Percentiles rank a stretch among this genome's conserved stretches.
phyloP scores from a whole-genome alignment of 2,329 filamentous ascomycete genomes.

The Aureobasidium sp. region DNA sequence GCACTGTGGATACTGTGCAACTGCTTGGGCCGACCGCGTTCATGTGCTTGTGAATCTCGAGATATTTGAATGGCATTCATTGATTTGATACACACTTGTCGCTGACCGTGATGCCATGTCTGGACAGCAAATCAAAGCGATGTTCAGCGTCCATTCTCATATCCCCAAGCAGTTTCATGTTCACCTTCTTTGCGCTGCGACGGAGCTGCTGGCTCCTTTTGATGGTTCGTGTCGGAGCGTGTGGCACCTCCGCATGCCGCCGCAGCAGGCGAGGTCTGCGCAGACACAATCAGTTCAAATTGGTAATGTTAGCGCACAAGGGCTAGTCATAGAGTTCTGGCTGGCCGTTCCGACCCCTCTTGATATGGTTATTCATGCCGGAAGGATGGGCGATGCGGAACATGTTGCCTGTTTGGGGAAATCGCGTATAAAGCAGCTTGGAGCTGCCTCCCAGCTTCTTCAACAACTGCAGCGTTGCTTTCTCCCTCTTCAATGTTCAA shows the following conservation, averaged over 20 bases:
- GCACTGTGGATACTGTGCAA: background rate
- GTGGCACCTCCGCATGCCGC: background rate
- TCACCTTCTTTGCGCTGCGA: background rate
- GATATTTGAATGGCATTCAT: background rate
- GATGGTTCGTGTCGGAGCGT: background rate
- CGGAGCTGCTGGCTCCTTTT: background rate
- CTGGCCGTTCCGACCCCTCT: slow-evolving; percentile 9
- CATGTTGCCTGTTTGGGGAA: slow-evolving; percentile 8
- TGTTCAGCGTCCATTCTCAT: background rate
- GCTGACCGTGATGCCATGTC: background rate
- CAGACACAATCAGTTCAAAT: background rate
- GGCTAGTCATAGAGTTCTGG: background rate
- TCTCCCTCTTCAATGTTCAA: slow-evolving; percentile 1
- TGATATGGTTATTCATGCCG: slow-evolving; percentile 9
- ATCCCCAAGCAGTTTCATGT: background rate
- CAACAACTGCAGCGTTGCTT: slow-evolving; percentile 9
- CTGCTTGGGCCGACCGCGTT: too few relatives aligned
- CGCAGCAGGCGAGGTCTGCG: background rate
- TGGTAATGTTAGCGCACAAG: background rate
- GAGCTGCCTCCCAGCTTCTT: background rate
- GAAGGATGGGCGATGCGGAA: background rate
- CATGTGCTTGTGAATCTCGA: too few relatives aligned
- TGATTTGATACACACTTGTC: background rate
- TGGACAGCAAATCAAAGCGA: background rate
- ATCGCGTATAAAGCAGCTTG: slow-evolving; percentile 7